Evolutionary conservation across 2,329 filamentous ascomycete species (phyloP).

Genomic region (Penicillium frequentans): DNA sequence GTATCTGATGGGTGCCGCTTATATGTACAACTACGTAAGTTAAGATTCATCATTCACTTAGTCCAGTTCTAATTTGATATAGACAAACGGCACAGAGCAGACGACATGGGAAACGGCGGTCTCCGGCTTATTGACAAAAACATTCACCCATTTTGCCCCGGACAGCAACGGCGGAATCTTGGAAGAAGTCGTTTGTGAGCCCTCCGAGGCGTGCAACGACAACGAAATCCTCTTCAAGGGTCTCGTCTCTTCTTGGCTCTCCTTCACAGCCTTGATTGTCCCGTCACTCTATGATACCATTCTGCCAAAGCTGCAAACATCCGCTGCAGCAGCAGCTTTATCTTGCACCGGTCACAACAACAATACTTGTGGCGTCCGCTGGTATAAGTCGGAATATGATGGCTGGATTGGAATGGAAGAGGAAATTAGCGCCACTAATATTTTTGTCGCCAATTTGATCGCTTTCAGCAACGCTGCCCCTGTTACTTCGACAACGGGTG

Average conservation of each 20-base stretch:
- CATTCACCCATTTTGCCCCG: neutral
- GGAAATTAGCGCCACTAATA: constrained; percentile 1
- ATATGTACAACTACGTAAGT: constrained; percentile 3
- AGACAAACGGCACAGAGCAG: neutral
- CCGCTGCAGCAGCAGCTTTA: neutral
- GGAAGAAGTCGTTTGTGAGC: neutral
- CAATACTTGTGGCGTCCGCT: neutral
- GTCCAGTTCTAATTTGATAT: neutral
- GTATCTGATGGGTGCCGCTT: neutral
- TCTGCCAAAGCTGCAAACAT: neutral
- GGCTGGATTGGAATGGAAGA: neutral
- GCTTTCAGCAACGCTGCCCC: neutral
- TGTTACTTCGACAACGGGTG: neutral
- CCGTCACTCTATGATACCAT: neutral
- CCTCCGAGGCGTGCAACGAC: neutral
- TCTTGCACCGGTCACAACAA: neutral
- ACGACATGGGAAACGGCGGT: neutral
- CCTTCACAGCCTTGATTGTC: neutral
- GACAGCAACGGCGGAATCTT: neutral
- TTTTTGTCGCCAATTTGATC: neutral
- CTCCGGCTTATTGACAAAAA: neutral
- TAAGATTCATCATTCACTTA: neutral
- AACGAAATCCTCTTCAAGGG: constrained; percentile 4
- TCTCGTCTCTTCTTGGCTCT: neutral
- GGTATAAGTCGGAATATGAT: neutral